Conservation (phyloP, 1,284 basidiomycete species). For the Schizophyllum amplum region DNA sequence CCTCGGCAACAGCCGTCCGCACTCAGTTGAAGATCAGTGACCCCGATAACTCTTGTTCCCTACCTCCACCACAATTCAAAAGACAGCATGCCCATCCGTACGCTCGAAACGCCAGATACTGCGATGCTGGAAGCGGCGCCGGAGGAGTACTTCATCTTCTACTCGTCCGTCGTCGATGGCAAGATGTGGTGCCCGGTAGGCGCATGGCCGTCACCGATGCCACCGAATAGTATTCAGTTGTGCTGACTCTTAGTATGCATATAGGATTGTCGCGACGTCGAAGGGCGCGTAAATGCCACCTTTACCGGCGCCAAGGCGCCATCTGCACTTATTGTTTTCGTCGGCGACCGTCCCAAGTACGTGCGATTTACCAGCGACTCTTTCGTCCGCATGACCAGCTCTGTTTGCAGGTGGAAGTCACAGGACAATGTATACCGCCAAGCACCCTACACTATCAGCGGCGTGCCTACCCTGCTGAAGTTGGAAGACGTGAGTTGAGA, state of each 20-base stretch:
- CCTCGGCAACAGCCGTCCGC: background rate
- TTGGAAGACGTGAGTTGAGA: background rate
- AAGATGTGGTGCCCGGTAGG: background rate
- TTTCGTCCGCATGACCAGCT: too few species aligned
- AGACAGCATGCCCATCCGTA: background rate
- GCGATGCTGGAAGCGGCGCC: background rate
- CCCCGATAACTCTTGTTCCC: background rate
- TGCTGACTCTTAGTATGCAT: too few species aligned
- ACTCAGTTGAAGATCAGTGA: background rate
- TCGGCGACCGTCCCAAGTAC: background rate
- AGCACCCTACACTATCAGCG: background rate
- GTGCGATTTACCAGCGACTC: background rate
- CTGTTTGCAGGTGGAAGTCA: background rate
- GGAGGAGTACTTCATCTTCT: background rate
- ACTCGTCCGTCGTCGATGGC: background rate
- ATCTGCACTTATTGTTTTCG: background rate
- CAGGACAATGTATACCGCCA: background rate
- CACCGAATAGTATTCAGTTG: too few species aligned
- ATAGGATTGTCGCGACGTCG: background rate
- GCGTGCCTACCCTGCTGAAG: background rate
- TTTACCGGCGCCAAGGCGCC: background rate
- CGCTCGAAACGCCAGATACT: background rate
- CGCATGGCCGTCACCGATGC: background rate
- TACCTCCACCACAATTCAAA: background rate
- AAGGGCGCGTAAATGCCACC: background rate